Evolutionary conservation across 331 rosid genomes (phyloP), one percentile per base, ranked within the genome.

Genomic region (Quercus tomentella): DNA sequence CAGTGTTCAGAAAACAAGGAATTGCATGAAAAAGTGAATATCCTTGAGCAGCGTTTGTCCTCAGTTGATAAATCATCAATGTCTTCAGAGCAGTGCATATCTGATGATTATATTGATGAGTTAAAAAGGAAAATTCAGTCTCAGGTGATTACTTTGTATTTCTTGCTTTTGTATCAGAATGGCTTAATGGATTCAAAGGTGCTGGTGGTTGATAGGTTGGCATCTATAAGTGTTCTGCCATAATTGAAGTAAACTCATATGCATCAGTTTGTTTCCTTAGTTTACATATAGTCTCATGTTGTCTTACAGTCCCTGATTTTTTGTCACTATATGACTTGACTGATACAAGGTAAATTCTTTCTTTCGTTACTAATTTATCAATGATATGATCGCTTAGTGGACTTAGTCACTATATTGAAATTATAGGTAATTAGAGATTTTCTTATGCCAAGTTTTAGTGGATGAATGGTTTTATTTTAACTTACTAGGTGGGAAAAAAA

Each of bases 1-100:
- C 94, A 96, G 99, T 90, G 88, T 82, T 78, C 89, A 45, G 99
- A 93, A 84, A 92, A 90, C 86, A 83, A 78, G 82, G 97, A 92
- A 51, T 80, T 93, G 83, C 94, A 81, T 66, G 92, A 89, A 75
- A 96, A 87, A 86, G 70, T 96, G 81, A 86, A 86, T 82, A 83
- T 78, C 37, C 89, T 96, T 43, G 93, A 93, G 87, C 92, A 84
- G 84, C 90, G 83, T 60, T 73, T 93, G 80, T 86, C 90, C 79
- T 77, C 85, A 43, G 79, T 69, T 78, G 89, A 89, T 72, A 78
- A 89, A 68, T 80, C 68, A 25, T 55, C 79, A 28, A 17, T 62
- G 60, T 84, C 88, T 55, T 78, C 91, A 16, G 91, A 87, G 72
- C 86, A 81, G 12, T 56, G 66, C 79, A 72, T 74, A 51, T 88